phyloP scores from a whole-genome alignment of 2,329 filamentous ascomycete species.

The Xylaria multiplex region DNA sequence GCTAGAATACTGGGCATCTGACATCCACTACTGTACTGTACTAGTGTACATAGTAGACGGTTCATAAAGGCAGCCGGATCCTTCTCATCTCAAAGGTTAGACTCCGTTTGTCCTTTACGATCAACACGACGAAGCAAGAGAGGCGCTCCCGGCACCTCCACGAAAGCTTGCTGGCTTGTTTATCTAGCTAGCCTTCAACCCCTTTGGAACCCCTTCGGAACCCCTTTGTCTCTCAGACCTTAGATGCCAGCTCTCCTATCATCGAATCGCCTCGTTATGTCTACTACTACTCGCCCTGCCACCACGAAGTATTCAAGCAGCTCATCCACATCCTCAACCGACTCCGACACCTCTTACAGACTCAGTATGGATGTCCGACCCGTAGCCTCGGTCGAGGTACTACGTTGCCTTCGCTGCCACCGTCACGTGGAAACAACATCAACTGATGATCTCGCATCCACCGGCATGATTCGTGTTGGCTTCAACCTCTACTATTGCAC shows the following conservation, averaged over 20 bases:
- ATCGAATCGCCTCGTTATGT: conserved; percentile 39
- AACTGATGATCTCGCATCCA: conserved; percentile 66
- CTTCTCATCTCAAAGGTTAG: conserved; percentile 14
- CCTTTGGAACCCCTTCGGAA: neutral
- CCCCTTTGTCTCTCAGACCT: neutral
- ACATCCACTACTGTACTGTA: conserved; percentile 1
- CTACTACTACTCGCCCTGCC: conserved; percentile 49
- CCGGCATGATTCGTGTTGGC: conserved; percentile 72
- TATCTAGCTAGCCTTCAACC: neutral
- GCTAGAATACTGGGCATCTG: conserved; percentile 26
- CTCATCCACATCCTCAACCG: conserved; percentile 53
- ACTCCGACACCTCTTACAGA: conserved; percentile 56
- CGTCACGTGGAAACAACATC: conserved; percentile 69
- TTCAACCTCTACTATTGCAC: conserved; percentile 74
- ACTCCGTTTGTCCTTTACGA: conserved; percentile 18
- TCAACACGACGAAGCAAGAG: conserved; percentile 16
- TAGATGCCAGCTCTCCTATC: conserved; percentile 15
- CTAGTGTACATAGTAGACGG: conserved; percentile 1
- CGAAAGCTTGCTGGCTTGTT: conserved; percentile 3
- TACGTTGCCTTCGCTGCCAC: conserved; percentile 64
- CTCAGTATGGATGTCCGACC: conserved; percentile 60
- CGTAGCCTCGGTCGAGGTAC: conserved; percentile 65
- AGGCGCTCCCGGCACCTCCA: neutral
- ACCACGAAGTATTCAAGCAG: conserved; percentile 53
- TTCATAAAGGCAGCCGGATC: conserved; percentile 34